Percentiles rank a stretch among this genome's conserved stretches.
Conservation (phyloP, 257 asterid genomes). For the Ilex asprella region DNA sequence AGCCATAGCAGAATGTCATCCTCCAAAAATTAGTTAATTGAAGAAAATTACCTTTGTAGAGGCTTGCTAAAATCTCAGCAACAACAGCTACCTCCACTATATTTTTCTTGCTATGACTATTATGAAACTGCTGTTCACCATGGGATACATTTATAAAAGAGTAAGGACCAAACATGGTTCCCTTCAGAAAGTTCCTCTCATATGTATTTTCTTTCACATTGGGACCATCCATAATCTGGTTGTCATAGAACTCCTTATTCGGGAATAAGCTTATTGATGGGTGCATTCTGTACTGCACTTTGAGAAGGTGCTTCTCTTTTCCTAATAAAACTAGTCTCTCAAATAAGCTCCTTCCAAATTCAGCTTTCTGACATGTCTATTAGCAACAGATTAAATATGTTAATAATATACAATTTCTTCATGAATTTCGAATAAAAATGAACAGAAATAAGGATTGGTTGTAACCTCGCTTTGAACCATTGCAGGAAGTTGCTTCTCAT, state of each 20-base stretch:
- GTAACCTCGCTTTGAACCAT: background rate
- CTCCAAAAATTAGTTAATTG: too few species aligned
- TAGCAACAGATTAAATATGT: background rate
- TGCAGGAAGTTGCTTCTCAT: background rate
- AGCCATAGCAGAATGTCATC: too few species aligned
- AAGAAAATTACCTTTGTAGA: background rate
- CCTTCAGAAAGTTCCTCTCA: background rate
- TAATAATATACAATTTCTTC: background rate
- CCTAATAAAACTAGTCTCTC: background rate
- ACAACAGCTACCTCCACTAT: background rate
- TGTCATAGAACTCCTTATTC: background rate
- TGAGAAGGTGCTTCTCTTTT: background rate
- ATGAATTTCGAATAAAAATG: background rate
- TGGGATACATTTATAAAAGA: background rate
- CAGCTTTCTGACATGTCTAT: background rate
- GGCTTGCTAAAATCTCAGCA: background rate
- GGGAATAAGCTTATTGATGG: slow-evolving; percentile 1
- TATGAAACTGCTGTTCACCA: background rate
- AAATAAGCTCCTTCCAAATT: slow-evolving; percentile 1
- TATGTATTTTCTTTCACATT: background rate
- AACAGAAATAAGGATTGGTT: background rate
- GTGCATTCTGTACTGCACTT: background rate
- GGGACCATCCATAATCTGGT: background rate
- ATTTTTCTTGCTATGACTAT: background rate
- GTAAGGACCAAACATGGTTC: background rate